These are phyloP conservation scores for Ceratocystis variospora DNA, from an alignment of 2,329 filamentous ascomycete species.

Conservation along the genomic window DNA sequence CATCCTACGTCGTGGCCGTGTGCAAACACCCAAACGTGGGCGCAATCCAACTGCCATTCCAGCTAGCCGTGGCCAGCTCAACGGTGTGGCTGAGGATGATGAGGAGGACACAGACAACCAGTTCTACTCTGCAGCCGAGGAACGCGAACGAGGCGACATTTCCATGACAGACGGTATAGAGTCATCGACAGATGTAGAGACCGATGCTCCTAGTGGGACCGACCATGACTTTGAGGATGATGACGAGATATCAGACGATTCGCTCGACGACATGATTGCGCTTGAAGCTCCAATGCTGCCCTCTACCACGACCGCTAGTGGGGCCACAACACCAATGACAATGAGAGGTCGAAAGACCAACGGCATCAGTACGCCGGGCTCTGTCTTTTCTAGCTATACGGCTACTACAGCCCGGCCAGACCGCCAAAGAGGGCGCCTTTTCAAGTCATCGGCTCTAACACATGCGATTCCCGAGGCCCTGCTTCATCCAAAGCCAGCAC, in stretches of 20 bases:
- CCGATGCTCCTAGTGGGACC: slow-evolving; percentile 52
- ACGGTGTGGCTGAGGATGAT: slow-evolving; percentile 47
- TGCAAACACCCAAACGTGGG: slow-evolving; percentile 39
- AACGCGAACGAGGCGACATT: slow-evolving; percentile 44
- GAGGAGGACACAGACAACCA: slow-evolving; percentile 72
- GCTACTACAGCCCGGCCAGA: slow-evolving; percentile 66
- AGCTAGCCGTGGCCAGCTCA: slow-evolving; percentile 37
- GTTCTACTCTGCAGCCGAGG: slow-evolving; percentile 85
- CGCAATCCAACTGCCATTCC: slow-evolving; percentile 34
- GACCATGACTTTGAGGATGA: slow-evolving; percentile 64
- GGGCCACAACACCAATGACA: slow-evolving; percentile 68
- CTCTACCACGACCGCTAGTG: slow-evolving; percentile 50
- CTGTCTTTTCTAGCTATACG: slow-evolving; percentile 79
- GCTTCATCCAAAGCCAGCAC: slow-evolving; percentile 65
- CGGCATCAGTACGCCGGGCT: slow-evolving; percentile 69
- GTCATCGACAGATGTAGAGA: slow-evolving; percentile 46
- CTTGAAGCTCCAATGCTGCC: slow-evolving; percentile 66
- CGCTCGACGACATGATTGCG: slow-evolving; percentile 85
- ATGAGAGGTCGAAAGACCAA: slow-evolving; percentile 55
- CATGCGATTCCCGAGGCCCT: slow-evolving; percentile 59
- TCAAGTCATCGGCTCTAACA: slow-evolving; percentile 68
- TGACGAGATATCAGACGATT: slow-evolving; percentile 75
- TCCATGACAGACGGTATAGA: slow-evolving; percentile 43
- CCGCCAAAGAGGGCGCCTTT: slow-evolving; percentile 60
- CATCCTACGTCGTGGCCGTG: slow-evolving; percentile 55